These are phyloP conservation scores for Geopyxis carbonaria DNA, from an alignment of 495 filamentous ascomycete genomes.

Conservation along the genomic window DNA sequence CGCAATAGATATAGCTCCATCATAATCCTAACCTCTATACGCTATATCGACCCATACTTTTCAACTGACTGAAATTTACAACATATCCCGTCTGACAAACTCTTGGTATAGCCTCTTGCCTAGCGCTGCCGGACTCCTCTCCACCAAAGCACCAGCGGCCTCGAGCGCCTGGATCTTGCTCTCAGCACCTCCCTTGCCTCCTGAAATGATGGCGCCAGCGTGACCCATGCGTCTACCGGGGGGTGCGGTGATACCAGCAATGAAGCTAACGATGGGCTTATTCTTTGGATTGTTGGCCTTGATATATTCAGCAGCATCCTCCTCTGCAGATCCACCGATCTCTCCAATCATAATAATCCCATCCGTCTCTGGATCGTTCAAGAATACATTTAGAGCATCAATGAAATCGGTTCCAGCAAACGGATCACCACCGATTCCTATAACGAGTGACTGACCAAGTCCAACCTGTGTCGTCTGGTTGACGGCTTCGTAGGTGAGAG, in stretches of 20 bases:
- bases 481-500: slow-evolving; percentile 97
- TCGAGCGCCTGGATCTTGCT: slow-evolving; percentile 94
- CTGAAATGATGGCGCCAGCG: slow-evolving; percentile 91
- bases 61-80: slow-evolving; percentile 43
- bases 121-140: slow-evolving; percentile 78
- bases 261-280: slow-evolving; percentile 96
- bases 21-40: too few species aligned
- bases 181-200: slow-evolving; percentile 92
- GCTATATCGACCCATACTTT: too few species aligned
- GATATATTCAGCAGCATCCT: slow-evolving; percentile 93
- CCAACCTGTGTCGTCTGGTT: slow-evolving; percentile 97
- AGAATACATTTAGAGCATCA: slow-evolving; percentile 93
- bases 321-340: slow-evolving; percentile 92
- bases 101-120: slow-evolving; percentile 86
- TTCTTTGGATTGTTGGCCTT: slow-evolving; percentile 75
- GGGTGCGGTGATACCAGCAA: slow-evolving; percentile 92
- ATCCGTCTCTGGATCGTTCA: slow-evolving; percentile 89
- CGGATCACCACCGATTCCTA: slow-evolving; percentile 95
- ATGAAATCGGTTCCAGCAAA: slow-evolving; percentile 99
- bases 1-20: too few species aligned
- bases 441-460: slow-evolving; percentile 90
- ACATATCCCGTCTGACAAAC: slow-evolving; percentile 88
- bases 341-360: slow-evolving; percentile 99
- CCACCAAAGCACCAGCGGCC: slow-evolving; percentile 83
- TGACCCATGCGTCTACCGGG: slow-evolving; percentile 96